These are phyloP conservation scores for Termitomyces titanicus DNA, from an alignment of 768 basidiomycete species.

Conservation along the genomic window DNA sequence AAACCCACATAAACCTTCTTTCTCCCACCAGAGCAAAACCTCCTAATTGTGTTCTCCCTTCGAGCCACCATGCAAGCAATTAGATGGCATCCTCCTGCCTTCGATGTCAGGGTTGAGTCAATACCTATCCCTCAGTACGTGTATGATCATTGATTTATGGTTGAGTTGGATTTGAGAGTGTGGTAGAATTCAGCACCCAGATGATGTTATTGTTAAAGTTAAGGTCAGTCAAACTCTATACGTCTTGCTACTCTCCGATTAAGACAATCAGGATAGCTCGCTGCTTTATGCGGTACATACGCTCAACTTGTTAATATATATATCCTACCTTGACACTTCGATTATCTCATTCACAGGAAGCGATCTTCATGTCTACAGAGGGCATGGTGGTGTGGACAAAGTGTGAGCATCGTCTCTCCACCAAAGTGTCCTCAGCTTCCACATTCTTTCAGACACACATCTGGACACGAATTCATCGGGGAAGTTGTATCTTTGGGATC, in stretches of 20 bases:
- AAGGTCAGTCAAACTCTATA: constrained; percentile 40
- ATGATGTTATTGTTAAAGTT: constrained; percentile 78
- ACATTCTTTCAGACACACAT: constrained; percentile 43
- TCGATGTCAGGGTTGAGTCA: constrained; percentile 67
- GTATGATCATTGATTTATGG: neutral
- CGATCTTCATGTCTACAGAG: constrained; percentile 74
- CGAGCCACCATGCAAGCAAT: constrained; percentile 35
- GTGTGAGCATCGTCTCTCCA: constrained; percentile 35
- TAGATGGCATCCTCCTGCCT: constrained; percentile 64
- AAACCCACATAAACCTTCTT: neutral
- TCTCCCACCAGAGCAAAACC: neutral
- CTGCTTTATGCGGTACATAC: constrained; percentile 55
- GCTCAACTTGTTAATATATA: neutral
- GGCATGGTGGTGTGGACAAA: constrained; percentile 48
- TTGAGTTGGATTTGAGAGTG: neutral
- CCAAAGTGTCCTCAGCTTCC: neutral
- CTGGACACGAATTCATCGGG: constrained; percentile 79
- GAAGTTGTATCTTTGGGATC: constrained; percentile 65
- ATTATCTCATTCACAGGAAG: constrained; percentile 38
- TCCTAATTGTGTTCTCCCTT: neutral
- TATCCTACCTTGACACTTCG: neutral
- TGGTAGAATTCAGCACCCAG: constrained; percentile 60
- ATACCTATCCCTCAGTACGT: constrained; percentile 49
- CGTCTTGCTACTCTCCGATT: neutral
- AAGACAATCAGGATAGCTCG: constrained; percentile 37